Base-by-base conservation (phyloP, 2,329 filamentous ascomycete genomes). In the Thyridium curvatum region DNA sequence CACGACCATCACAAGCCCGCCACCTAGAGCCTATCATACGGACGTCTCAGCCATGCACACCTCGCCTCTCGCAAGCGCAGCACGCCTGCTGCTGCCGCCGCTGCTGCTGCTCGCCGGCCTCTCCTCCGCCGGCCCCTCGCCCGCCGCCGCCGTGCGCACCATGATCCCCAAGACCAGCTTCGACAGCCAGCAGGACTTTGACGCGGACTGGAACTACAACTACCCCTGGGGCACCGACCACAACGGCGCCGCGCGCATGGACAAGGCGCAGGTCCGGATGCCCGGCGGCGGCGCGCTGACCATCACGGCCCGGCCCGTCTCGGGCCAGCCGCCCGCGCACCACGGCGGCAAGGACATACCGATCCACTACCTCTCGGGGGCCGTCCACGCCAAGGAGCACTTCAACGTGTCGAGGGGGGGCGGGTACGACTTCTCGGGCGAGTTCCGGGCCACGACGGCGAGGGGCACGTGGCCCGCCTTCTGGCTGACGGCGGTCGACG, bases 221-320 rank as follows among this genome's bases (percentile, higher is more conserved):
- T 78, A 79, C 49, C 73, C 72, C 3, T 76, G 74, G 74, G 74
- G 74, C 16, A 69, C 63, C 14, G 68, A 72, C 47, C 74, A 78
- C 57, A 78, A 78, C 49, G 74, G 74, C 31, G 69, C 64, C 0
- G 73, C 74, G 0, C 71, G 72, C 29, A 79, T 78, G 74, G 53
- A 63, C 46, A 56, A 64, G 36, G 50, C 57, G 9, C 66, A 75
- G 30, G 65, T 74, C 34, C 45, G 51, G 4, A 59, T 74, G 33
- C 48, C 51, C 35, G 48, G 51, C 4, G 45, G 52, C 30, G 66
- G 66, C 29, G 60, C 60, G 17, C 48, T 75, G 18, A 71, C 66
- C 0, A 51, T 76, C 18, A 71, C 68, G 4, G 70, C 73, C 1
- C 62, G 61, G 41, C 65, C 59, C 31, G 64, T 67, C 30, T 54